These are phyloP conservation scores for Candida sp. DNA, from an alignment of 1,139 yeast species.

Conservation along the genomic window DNA sequence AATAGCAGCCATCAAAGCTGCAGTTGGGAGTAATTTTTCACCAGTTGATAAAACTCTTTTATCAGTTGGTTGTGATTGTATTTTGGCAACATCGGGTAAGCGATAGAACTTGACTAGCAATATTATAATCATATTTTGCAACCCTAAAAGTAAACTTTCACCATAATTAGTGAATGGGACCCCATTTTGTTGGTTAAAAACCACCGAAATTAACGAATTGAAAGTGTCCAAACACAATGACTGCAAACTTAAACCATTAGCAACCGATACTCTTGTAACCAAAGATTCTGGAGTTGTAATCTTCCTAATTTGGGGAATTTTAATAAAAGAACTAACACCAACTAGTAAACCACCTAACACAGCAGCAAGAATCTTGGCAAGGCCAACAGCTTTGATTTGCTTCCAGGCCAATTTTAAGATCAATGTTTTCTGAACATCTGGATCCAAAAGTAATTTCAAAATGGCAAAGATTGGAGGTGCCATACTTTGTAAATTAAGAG, in stretches of 20 bases:
- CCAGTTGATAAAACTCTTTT: slow-evolving; percentile 18
- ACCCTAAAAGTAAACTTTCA: slow-evolving; percentile 37
- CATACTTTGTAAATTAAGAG: slow-evolving; percentile 9
- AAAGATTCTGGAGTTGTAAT: slow-evolving; percentile 27
- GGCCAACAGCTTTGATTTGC: slow-evolving; percentile 34
- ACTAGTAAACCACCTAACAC: slow-evolving; percentile 35
- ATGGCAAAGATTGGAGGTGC: slow-evolving; percentile 23
- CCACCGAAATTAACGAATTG: slow-evolving; percentile 38
- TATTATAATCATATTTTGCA: slow-evolving; percentile 38
- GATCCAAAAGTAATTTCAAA: slow-evolving; percentile 34
- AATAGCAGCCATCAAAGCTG: slow-evolving; percentile 24
- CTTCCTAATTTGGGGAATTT: slow-evolving; percentile 42
- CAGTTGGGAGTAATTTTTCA: slow-evolving; percentile 21
- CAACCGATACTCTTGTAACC: slow-evolving; percentile 26
- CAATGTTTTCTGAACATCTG: slow-evolving; percentile 38
- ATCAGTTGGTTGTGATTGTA: slow-evolving; percentile 11
- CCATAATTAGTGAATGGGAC: slow-evolving; percentile 42
- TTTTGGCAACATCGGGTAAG: slow-evolving; percentile 13
- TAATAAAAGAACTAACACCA: slow-evolving; percentile 38
- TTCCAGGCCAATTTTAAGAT: slow-evolving; percentile 37
- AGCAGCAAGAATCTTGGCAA: slow-evolving; percentile 32
- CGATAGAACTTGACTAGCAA: slow-evolving; percentile 36
- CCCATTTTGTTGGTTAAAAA: slow-evolving; percentile 34
- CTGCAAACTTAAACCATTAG: slow-evolving; percentile 36
- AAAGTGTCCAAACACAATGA: slow-evolving; percentile 37